Conservation (phyloP, 2,329 filamentous ascomycete species). For the Beauveria medogensis region DNA sequence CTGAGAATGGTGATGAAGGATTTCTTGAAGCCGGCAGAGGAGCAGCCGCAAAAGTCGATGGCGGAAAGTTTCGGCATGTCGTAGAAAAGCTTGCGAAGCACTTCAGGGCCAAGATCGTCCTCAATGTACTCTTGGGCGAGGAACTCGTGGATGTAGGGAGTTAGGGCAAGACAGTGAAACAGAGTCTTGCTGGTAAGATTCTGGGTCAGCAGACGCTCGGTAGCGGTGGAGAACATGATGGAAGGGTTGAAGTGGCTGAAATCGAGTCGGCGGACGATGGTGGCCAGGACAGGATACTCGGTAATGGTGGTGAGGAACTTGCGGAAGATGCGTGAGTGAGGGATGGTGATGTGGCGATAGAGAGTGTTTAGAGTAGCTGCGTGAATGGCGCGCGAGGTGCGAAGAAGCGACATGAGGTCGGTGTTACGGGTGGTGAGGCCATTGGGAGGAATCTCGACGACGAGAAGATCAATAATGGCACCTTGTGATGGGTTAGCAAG, state of each 20-base stretch:
- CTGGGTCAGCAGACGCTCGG: constrained; percentile 65
- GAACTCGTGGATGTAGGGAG: constrained; percentile 69
- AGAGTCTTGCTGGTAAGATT: constrained; percentile 71
- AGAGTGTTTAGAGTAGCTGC: constrained; percentile 65
- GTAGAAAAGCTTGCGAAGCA: constrained; percentile 63
- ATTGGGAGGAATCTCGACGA: constrained; percentile 63
- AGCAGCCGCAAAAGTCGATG: constrained; percentile 71
- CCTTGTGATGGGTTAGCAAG: constrained; percentile 35
- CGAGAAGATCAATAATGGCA: constrained; percentile 65
- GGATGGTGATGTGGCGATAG: constrained; percentile 73
- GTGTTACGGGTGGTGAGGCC: constrained; percentile 68
- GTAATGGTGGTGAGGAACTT: constrained; percentile 68
- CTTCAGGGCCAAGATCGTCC: constrained; percentile 60
- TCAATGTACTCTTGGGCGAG: constrained; percentile 75
- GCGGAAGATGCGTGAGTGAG: constrained; percentile 74
- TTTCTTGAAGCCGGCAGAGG: constrained; percentile 57
- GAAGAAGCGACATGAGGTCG: constrained; percentile 66
- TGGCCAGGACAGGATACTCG: constrained; percentile 60
- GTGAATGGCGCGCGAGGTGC: constrained; percentile 69
- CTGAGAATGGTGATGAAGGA: constrained; percentile 52
- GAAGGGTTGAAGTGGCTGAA: constrained; percentile 82
- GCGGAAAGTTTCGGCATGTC: constrained; percentile 56
- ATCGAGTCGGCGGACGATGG: constrained; percentile 69
- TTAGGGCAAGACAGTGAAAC: constrained; percentile 60
- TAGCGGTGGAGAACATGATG: constrained; percentile 65